Evolutionary conservation across 306 rosid genomes (phyloP).

Genomic region (Fragaria iinumae): DNA sequence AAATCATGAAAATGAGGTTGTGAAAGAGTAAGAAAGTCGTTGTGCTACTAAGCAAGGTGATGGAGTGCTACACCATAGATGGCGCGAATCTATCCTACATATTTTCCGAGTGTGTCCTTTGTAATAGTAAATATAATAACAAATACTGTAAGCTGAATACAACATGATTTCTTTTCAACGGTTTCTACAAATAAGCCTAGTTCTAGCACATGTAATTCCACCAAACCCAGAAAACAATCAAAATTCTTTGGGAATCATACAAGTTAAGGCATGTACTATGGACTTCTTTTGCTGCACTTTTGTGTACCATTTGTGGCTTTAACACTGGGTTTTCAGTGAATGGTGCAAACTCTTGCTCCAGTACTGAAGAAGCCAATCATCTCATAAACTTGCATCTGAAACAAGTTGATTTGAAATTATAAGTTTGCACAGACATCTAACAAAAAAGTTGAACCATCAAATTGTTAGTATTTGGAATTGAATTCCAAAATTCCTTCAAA

Average conservation of each 20-base stretch:
- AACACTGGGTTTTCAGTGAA: neutral
- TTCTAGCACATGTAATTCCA: neutral
- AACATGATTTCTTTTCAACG: neutral
- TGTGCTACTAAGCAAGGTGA: neutral
- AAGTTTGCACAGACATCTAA: neutral
- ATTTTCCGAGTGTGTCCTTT: too few relatives aligned
- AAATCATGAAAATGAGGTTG: neutral
- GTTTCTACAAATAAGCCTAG: neutral
- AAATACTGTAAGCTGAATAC: constrained; percentile 1
- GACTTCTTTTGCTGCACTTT: neutral
- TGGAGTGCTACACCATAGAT: too few relatives aligned
- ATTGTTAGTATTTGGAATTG: neutral
- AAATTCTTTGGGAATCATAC: neutral
- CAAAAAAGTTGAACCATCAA: neutral
- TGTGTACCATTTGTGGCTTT: neutral
- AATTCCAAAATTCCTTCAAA: constrained; percentile 13
- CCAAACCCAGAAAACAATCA: neutral
- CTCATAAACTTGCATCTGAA: constrained; percentile 10
- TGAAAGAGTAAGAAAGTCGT: too few relatives aligned
- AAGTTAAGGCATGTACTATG: constrained; percentile 5
- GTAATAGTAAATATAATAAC: neutral
- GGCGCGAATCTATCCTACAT: too few relatives aligned
- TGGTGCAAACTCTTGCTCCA: constrained; percentile 1
- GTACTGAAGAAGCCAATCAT: neutral
- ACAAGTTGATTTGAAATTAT: neutral